These are phyloP conservation scores for Daldinia eschscholtzii DNA, from an alignment of 2,329 filamentous ascomycete species.

Conservation along the genomic window DNA sequence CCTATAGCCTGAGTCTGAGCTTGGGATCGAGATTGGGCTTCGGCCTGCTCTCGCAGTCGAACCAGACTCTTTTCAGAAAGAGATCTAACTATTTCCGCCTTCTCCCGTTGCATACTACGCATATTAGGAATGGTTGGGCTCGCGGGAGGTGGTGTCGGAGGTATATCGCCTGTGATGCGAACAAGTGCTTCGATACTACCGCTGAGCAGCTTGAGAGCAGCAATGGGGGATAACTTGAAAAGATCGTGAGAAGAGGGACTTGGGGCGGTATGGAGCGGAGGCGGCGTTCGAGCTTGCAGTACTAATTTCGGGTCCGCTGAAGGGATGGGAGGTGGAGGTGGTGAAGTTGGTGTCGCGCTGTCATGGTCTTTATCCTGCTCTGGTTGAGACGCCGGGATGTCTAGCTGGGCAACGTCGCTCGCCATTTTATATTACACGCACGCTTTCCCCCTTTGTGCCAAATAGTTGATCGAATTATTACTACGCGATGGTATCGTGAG, in stretches of 20 bases:
- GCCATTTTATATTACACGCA: constrained; percentile 26
- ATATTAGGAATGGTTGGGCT: constrained; percentile 74
- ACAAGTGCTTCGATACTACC: constrained; percentile 78
- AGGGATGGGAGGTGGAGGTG: constrained; percentile 56
- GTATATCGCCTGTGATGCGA: constrained; percentile 80
- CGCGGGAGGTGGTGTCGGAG: constrained; percentile 79
- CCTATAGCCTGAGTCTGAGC: constrained; percentile 15
- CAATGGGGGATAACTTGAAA: constrained; percentile 77
- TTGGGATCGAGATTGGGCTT: constrained; percentile 38
- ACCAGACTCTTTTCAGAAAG: constrained; percentile 68
- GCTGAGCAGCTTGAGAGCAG: constrained; percentile 84
- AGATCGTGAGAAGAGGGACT: constrained; percentile 70
- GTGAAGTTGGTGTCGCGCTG: constrained; percentile 49
- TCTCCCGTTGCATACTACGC: constrained; percentile 72
- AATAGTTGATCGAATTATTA: background rate
- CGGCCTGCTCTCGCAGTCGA: constrained; percentile 59
- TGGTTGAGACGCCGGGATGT: constrained; percentile 26
- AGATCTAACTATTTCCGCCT: constrained; percentile 69
- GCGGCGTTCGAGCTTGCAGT: constrained; percentile 53
- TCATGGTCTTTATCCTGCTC: constrained; percentile 22
- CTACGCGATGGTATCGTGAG: background rate
- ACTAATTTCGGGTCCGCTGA: constrained; percentile 55
- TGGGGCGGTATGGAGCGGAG: constrained; percentile 60
- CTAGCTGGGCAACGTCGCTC: constrained; percentile 20
- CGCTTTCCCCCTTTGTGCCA: background rate